Evolutionary conservation across 208 protist species (phyloP).

Genomic region (Lotmaria passim): DNA sequence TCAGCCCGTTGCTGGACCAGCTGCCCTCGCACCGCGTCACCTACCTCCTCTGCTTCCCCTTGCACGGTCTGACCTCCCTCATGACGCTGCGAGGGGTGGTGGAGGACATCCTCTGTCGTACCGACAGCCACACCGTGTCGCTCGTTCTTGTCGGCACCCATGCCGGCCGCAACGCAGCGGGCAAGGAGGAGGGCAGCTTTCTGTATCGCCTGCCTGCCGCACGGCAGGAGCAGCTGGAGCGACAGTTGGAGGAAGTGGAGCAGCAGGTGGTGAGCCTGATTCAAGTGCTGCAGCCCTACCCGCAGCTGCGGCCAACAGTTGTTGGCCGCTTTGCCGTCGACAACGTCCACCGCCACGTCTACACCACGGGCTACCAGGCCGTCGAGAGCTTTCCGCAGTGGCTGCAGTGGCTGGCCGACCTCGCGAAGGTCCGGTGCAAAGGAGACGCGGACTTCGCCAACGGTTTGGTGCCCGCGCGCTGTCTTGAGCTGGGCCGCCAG

Average conservation of each 20-base stretch:
- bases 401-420: slow-evolving; percentile 69
- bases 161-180: slow-evolving; percentile 24
- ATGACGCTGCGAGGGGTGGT: slow-evolving; percentile 51
- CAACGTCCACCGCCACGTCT: slow-evolving; percentile 60
- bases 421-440: slow-evolving; percentile 56
- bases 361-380: slow-evolving; percentile 42
- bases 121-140: slow-evolving; percentile 51
- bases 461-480: slow-evolving; percentile 60
- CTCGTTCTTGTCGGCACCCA: slow-evolving; percentile 51
- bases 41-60: slow-evolving; percentile 80
- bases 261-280: slow-evolving; percentile 70
- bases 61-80: slow-evolving; percentile 44
- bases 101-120: slow-evolving; percentile 76
- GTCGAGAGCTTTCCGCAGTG: slow-evolving; percentile 67
- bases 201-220: slow-evolving; percentile 9
- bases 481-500: slow-evolving; percentile 42
- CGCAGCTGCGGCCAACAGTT: slow-evolving; percentile 67
- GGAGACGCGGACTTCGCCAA: slow-evolving; percentile 76
- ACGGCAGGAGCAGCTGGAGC: slow-evolving; percentile 31
- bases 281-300: slow-evolving; percentile 62
- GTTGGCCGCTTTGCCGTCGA: slow-evolving; percentile 73
- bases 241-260: slow-evolving; percentile 58
- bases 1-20: slow-evolving; percentile 63
- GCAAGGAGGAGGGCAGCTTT: slow-evolving; percentile 17
- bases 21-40: slow-evolving; percentile 70